phyloP scores from a whole-genome alignment of 2,329 filamentous ascomycete species.

The Colletotrichum sidae region DNA sequence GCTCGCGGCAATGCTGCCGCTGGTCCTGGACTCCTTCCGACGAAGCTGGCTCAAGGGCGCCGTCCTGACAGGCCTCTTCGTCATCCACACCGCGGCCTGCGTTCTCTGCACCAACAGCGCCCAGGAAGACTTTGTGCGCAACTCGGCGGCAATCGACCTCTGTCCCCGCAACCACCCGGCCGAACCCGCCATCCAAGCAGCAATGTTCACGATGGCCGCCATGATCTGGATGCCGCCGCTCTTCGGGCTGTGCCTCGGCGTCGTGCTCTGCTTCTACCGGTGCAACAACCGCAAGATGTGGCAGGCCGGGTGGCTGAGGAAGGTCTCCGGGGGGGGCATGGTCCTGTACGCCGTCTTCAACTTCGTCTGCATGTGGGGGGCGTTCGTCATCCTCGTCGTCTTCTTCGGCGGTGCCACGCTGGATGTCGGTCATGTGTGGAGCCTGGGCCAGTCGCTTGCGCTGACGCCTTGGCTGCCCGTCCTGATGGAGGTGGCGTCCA shows the following conservation, averaged over 20 bases:
- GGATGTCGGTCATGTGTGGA: constrained; percentile 13
- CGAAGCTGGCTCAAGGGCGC: constrained; percentile 19
- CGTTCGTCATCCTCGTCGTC: constrained; percentile 11
- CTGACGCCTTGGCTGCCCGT: constrained; percentile 23
- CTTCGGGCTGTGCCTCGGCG: constrained; percentile 27
- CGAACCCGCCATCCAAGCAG: constrained; percentile 6
- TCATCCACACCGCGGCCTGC: constrained; percentile 22
- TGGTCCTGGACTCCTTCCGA: constrained; percentile 13
- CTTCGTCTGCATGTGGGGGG: constrained; percentile 34
- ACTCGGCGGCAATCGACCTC: neutral
- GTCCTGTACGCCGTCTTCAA: constrained; percentile 20
- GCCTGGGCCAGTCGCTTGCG: constrained; percentile 24
- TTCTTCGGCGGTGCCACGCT: constrained; percentile 12
- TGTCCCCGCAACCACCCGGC: constrained; percentile 17
- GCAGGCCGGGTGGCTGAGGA: constrained; percentile 22
- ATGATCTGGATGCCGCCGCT: constrained; percentile 36
- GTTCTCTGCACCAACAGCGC: constrained; percentile 22
- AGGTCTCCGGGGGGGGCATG: constrained; percentile 2
- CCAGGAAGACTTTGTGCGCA: constrained; percentile 11
- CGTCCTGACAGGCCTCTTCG: constrained; percentile 8
- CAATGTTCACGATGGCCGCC: constrained; percentile 32
- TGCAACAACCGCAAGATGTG: constrained; percentile 33
- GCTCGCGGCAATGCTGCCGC: constrained; percentile 25
- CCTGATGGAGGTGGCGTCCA: constrained; percentile 9
- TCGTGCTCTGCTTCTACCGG: constrained; percentile 33